Evolutionary conservation across 257 asterid species (phyloP), one percentile per base, ranked within the genome.

Genomic region (Orobanche coerulescens): DNA sequence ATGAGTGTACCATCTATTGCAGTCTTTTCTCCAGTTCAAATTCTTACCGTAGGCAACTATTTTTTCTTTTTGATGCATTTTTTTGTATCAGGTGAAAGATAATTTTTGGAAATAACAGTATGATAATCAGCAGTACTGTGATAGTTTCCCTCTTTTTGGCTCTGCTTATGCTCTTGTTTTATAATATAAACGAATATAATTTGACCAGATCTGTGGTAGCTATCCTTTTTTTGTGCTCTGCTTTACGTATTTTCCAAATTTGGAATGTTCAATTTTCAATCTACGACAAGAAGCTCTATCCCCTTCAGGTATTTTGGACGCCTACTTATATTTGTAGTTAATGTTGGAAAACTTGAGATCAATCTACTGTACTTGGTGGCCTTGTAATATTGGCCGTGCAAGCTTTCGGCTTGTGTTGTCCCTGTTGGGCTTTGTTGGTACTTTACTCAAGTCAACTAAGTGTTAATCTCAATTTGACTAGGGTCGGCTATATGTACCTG

Each of bases 1-100:
- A 26, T 10, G 31, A 61, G 49, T 55, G 52, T 69, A 42, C 11
- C 64, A 34, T 58, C 61, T 47, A 34, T 58, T 49, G 42, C 49
- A 16, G 39, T 28, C 42, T 25, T 7, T 44, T 43, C 44, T 9
- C 8, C 2, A 18, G 18, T 3, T 33, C 40, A 14, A 48, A 18
- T 26, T 62, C 1, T 34, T 46, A 46, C 14, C 33, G 13, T 48
- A 18, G 19, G 43, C 28, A 9, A 0, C 9, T 19, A 57, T 10
- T 26, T 4, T 61, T 24, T 28, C 20, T 4, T 61, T 46, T n/a
- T 14, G 15, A 6, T 42, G 67, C 57, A 28, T 28, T 23, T 46
- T n/a, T 20, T 30, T 26, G 58, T 44, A 13, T 6, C 14, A 13
- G 55, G 19, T 13, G 10, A 66, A 42, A 47, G 25, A 2, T 7